A percentile compares a stretch with the other conserved stretches of the same genome.
phyloP scores from a whole-genome alignment of 2,329 filamentous ascomycete genomes.

The Alternaria solani region DNA sequence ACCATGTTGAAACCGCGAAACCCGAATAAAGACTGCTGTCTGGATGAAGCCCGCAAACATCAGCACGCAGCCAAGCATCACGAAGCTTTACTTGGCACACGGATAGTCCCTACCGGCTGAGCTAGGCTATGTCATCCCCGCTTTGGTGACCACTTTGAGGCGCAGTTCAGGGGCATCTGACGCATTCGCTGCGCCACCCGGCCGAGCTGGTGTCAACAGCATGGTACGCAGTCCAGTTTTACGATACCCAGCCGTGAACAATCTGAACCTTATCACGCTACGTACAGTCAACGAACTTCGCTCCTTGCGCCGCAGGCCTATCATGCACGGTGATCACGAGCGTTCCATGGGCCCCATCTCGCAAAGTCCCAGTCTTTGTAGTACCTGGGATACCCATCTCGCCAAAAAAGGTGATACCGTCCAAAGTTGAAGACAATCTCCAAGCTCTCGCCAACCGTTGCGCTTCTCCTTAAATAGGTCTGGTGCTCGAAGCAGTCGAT shows the following conservation, averaged over 20 bases:
- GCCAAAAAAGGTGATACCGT: not conserved
- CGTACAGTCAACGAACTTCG: not conserved
- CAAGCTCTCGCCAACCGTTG: not conserved
- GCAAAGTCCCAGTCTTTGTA: not conserved
- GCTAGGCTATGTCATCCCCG: not conserved
- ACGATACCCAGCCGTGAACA: not conserved
- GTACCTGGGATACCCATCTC: not conserved
- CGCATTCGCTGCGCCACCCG: conserved; percentile 12
- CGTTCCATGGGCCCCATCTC: not conserved
- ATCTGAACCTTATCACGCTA: not conserved
- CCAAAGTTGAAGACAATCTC: not conserved
- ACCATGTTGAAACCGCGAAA: not conserved
- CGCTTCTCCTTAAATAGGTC: not conserved
- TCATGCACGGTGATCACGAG: not conserved
- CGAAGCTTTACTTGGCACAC: conserved; percentile 24
- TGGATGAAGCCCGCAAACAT: not conserved
- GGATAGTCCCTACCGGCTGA: conserved; percentile 1
- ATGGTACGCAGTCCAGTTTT: not conserved
- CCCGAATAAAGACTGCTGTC: too few species aligned
- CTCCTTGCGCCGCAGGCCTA: not conserved
- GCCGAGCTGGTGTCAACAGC: not conserved
- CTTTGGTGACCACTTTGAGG: conserved; percentile 4
- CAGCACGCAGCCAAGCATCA: not conserved
- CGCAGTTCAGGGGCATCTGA: conserved; percentile 14
- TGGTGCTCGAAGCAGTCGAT: not conserved